These are phyloP conservation scores for Trichoderma arundinaceum DNA, from an alignment of 2,329 filamentous ascomycete species.

Conservation along the genomic window DNA sequence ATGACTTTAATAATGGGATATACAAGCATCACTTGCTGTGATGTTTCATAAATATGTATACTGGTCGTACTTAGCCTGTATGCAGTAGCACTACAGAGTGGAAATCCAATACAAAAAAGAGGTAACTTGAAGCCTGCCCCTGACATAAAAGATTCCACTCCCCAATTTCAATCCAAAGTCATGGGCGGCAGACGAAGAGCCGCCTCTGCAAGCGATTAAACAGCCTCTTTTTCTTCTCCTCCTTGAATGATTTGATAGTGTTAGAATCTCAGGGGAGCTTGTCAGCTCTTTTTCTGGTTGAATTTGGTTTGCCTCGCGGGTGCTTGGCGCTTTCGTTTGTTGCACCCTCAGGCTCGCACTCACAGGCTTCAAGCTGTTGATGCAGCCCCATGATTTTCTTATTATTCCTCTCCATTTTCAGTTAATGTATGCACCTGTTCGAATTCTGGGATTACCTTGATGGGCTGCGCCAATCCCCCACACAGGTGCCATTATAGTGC, in stretches of 20 bases:
- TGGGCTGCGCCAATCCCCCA: neutral
- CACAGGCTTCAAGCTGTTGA: neutral
- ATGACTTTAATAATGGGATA: neutral
- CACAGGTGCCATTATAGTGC: neutral
- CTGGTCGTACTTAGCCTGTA: neutral
- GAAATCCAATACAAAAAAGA: neutral
- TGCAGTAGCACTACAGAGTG: neutral
- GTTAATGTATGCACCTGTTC: neutral
- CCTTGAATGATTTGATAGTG: neutral
- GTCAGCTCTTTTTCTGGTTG: neutral
- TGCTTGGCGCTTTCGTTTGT: constrained; percentile 6
- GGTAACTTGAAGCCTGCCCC: neutral
- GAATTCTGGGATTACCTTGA: neutral
- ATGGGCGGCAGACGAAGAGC: neutral
- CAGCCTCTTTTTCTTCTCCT: neutral
- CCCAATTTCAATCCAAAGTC: neutral
- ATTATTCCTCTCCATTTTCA: neutral
- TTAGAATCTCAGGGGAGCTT: neutral
- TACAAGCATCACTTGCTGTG: neutral
- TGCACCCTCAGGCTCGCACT: constrained; percentile 6
- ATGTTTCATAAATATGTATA: neutral
- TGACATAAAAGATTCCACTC: neutral
- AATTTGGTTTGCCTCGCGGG: constrained; percentile 17
- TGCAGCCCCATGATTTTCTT: neutral
- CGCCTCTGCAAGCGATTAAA: neutral